Base-by-base conservation (phyloP, 2,329 filamentous ascomycete genomes). In the Zymoseptoria tritici region DNA sequence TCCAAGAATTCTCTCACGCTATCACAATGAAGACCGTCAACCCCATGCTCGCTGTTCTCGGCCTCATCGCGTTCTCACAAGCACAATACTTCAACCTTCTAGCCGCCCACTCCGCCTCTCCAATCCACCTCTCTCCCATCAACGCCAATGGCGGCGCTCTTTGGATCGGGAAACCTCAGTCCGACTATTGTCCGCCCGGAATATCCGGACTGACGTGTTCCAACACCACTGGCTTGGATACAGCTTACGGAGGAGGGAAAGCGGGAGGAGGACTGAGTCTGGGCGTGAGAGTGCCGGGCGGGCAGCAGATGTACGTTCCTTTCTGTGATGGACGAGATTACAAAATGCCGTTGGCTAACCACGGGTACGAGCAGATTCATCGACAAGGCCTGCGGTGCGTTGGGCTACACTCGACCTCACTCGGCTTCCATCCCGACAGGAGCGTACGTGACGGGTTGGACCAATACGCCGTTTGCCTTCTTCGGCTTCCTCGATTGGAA, bases 361-460 rank as follows among this genome's bases (percentile, higher is more conserved):
- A 3, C 3, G 36, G 16, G 36, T 46, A 16, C 29, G 22, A n/a
- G 22, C 55, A 66, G 64, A 55, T 73, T 70, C 67, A 66, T 73
- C 61, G 67, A 70, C 29, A 58, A 67, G n/a, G 49, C 56, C 19
- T 65, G 60, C 46, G 72, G 72, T 49, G 58, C 62, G 3, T 58
- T 74, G 21, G 64, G 61, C 31, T 74, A 70, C 64, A 73, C 71
- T 7, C 52, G 55, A 22, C 62, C 70, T 4, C 67, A 71, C 68
- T 68, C 64, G 19, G 65, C 61, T 20, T 53, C 56, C 20, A 60
- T 66, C 19, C 71, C 71, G n/a, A 50, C 58, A 4, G 70, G 64
- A 52, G 63, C 69, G 26, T 62, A 66, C 36, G 55, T 55, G n/a
- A 56, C 54, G 31, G 70, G 70, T 22, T 72, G 70, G 67, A 62